A percentile compares a stretch with the other conserved stretches of the same genome.
phyloP scores from a whole-genome alignment of 1,139 yeast species.

The Debaryomyces singareniensis region DNA sequence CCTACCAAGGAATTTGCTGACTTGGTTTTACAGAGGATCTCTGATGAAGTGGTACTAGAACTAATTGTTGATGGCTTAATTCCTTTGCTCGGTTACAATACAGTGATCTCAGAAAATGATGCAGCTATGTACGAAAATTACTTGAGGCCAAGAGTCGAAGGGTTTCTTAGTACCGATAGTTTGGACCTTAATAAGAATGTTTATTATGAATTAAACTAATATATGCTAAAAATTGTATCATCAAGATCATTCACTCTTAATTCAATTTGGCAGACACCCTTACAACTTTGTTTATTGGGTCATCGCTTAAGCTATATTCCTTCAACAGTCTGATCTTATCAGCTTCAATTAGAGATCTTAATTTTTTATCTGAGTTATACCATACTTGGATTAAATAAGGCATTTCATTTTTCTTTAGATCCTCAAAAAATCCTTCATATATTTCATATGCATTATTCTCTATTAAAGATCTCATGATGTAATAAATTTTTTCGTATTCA shows the following conservation, averaged over 20 bases:
- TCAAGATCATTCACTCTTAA: constrained; percentile 4
- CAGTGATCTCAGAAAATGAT: constrained; percentile 11
- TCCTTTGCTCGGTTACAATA: constrained; percentile 26
- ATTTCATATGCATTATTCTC: constrained; percentile 55
- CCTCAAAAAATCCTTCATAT: constrained; percentile 38
- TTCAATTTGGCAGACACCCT: constrained; percentile 13
- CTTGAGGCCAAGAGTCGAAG: constrained; percentile 19
- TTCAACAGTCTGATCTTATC: constrained; percentile 30
- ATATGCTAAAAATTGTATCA: constrained; percentile 1
- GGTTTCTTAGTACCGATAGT: constrained; percentile 31
- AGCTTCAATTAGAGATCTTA: constrained; percentile 46
- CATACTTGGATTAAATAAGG: constrained; percentile 55
- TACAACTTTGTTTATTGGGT: constrained; percentile 40
- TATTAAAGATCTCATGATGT: constrained; percentile 58
- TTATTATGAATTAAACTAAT: constrained; percentile 41
- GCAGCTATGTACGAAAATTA: constrained; percentile 8
- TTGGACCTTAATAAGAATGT: constrained; percentile 45
- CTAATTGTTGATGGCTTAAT: constrained; percentile 72
- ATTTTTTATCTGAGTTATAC: constrained; percentile 57
- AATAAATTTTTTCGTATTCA: constrained; percentile 62
- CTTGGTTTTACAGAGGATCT: constrained; percentile 72
- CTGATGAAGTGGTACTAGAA: constrained; percentile 54
- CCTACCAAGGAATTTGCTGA: constrained; percentile 81
- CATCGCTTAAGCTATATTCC: constrained; percentile 35
- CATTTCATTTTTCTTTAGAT: constrained; percentile 46